Base-by-base conservation (phyloP, 768 basidiomycete species). In the Baorangia bicolor region DNA sequence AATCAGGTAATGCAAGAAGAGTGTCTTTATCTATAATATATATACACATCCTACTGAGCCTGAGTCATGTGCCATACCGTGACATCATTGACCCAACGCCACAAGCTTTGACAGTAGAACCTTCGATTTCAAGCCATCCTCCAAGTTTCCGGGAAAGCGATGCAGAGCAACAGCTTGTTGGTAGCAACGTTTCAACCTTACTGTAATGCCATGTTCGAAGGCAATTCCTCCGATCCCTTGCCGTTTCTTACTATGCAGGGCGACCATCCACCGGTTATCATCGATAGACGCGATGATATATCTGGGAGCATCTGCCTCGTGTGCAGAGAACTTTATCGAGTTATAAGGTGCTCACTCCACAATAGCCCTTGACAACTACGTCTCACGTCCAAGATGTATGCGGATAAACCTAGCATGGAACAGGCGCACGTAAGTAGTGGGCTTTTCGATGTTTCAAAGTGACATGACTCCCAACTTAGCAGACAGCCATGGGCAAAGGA, bases 271-370 rank as follows among this genome's bases (percentile, higher is more conserved):
- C 30, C 12, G 18, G 16, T 25, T 25, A 30, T n/a, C 43, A 50
- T 33, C 39, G 40, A 59, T 40, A 20, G 37, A 21, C 37, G 34
- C 33, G n/a, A 38, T 45, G 39, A 49, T 60, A 60, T 60, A 64
- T 66, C 56, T 51, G 54, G 53, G 51, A 23, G 27, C 42, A 63
- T 57, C 53, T 55, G 62, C 64, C 61, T 66, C 64, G 61, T 66
- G 64, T 51, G 9, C 48, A 48, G 42, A 39, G 45, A 30, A 12
- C n/a, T 18, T 38, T 25, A 13, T 7, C 6, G n/a, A 25, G 40
- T 53, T 51, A 58, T 53, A 58, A 54, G 49, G 27, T 43, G 34
- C 20, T 25, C 51, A 16, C 45, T 33, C 21, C 21, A 11, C 18
- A 40, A 23, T 14, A 43, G 30, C 61, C 57, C 49, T 56, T 31